phyloP scores from a whole-genome alignment of 257 asterid genomes.

The Solanum commersonii region DNA sequence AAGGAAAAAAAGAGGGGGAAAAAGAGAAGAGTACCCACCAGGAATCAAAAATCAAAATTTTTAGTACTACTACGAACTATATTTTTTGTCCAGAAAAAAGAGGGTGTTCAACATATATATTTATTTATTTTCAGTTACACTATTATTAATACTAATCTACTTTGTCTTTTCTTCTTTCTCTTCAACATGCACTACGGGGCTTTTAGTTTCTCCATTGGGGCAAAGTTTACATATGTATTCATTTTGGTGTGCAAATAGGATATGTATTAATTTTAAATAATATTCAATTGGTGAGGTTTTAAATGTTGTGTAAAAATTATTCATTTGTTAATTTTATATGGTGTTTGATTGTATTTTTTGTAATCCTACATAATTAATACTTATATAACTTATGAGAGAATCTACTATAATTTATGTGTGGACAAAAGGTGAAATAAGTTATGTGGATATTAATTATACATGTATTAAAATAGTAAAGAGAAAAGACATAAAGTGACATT shows the following conservation, averaged over 20 bases:
- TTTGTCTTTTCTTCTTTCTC: background rate
- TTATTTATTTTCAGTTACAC: background rate
- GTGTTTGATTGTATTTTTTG: background rate
- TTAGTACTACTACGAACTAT: background rate
- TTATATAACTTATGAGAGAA: background rate
- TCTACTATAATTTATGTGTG: background rate
- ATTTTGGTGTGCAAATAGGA: background rate
- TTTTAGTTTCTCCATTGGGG: too few species aligned
- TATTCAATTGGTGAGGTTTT: background rate
- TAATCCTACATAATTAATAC: background rate
- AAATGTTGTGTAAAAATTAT: background rate
- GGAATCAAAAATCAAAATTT: constrained; percentile 2
- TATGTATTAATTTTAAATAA: too few species aligned
- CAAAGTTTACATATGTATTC: too few species aligned
- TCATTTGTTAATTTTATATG: background rate
- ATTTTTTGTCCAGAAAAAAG: background rate
- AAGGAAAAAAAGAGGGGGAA: constrained; percentile 3
- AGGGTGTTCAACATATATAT: constrained; percentile 1
- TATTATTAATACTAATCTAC: background rate
- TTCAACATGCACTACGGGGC: background rate
- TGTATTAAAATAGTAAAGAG: background rate
- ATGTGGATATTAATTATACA: background rate
- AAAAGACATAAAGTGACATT: background rate
- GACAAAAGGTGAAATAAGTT: background rate
- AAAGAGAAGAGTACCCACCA: constrained; percentile 25